phyloP scores from a whole-genome alignment of 768 basidiomycete species.

The Polyporus arcularius region DNA sequence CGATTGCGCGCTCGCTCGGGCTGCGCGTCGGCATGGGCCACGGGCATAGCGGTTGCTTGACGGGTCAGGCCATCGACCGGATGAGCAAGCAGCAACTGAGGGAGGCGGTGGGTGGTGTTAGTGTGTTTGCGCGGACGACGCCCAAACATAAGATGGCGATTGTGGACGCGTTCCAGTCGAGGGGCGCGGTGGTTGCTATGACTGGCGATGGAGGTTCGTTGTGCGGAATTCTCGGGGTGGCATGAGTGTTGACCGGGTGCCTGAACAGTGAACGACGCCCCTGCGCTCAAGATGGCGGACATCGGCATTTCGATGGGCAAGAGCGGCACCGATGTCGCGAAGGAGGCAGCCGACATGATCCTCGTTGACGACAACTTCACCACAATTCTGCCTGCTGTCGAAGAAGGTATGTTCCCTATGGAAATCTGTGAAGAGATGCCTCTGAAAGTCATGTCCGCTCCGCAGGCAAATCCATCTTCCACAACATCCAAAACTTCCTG shows the following conservation, averaged over 20 bases:
- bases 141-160: constrained; percentile 98
- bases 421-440: constrained; percentile 1
- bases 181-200: constrained; percentile 94
- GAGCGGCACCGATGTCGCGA: constrained; percentile 98
- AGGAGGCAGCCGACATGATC: constrained; percentile 97
- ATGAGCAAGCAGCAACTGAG: constrained; percentile 79
- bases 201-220: constrained; percentile 90
- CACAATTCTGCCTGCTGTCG: constrained; percentile 91
- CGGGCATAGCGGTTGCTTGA: constrained; percentile 35
- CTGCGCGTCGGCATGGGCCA: constrained; percentile 56
- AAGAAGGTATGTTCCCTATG: constrained; percentile 63
- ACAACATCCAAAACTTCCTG: constrained; percentile 98
- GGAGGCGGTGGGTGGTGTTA: constrained; percentile 79
- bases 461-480: constrained; percentile 93
- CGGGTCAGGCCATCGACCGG: constrained; percentile 70
- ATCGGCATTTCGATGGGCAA: constrained; percentile 98
- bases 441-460: constrained; percentile 1
- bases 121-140: constrained; percentile 93
- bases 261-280: constrained; percentile 85
- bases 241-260: constrained; percentile 8
- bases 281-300: constrained; percentile 96
- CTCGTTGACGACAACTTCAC: constrained; percentile 97
- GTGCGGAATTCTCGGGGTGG: not conserved
- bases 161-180: constrained; percentile 87
- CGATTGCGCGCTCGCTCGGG: constrained; percentile 86